phyloP scores from a whole-genome alignment of 768 basidiomycete genomes.

The Lentinula detonsa region DNA sequence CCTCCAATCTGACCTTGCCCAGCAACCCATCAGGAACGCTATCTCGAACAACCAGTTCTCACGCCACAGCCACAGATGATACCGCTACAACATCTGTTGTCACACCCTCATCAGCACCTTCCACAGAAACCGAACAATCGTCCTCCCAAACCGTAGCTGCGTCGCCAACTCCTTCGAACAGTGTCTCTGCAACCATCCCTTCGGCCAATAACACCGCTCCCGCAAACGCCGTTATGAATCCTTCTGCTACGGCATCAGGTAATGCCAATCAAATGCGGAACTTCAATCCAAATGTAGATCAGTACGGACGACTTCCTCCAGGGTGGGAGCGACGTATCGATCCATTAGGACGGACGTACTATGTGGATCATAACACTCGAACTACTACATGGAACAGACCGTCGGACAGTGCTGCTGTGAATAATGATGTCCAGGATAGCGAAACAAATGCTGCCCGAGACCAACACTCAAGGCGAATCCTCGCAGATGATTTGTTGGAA shows the following conservation, averaged over 20 bases:
- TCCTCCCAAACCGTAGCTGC: constrained; percentile 16
- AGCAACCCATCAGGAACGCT: constrained; percentile 35
- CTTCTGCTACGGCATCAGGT: constrained; percentile 13
- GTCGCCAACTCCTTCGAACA: constrained; percentile 22
- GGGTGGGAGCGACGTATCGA: constrained; percentile 99
- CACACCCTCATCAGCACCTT: constrained; percentile 17
- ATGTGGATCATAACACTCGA: constrained; percentile 97
- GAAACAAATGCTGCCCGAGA: constrained; percentile 85
- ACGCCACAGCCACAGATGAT: constrained; percentile 45
- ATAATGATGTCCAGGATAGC: constrained; percentile 61
- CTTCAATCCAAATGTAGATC: constrained; percentile 94
- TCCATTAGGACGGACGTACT: constrained; percentile 93
- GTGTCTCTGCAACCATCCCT: constrained; percentile 15
- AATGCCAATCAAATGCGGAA: constrained; percentile 57
- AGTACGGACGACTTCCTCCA: constrained; percentile 81
- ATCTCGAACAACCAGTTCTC: constrained; percentile 64
- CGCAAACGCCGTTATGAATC: constrained; percentile 18
- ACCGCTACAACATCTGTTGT: constrained; percentile 30
- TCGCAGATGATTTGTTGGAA: constrained; percentile 84
- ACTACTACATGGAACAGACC: constrained; percentile 98
- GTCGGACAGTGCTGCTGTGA: constrained; percentile 67
- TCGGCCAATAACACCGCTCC: constrained; percentile 18
- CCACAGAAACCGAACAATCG: constrained; percentile 18
- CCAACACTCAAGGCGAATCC: constrained; percentile 77
- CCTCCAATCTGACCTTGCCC: constrained; percentile 41